These are phyloP conservation scores for Papilionanthe hybrid DNA, from an alignment of 116 monocot genomes.

Conservation along the genomic window DNA sequence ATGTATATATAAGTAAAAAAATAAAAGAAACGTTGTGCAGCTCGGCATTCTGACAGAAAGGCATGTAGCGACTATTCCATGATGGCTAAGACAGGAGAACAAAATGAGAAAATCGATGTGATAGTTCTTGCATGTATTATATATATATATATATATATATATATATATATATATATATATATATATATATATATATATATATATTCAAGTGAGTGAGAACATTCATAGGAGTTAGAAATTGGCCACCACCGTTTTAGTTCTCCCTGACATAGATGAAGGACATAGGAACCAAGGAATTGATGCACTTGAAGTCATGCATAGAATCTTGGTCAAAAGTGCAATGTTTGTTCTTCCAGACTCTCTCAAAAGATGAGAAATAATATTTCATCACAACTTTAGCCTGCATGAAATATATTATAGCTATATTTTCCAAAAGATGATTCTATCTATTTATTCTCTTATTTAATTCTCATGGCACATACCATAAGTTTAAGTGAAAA, in stretches of 20 bases:
- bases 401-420: not conserved
- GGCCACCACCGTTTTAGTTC: not conserved
- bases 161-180: not conserved
- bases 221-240: not conserved
- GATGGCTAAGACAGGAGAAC: not conserved
- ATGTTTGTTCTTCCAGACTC: conserved; percentile 7
- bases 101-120: conserved; percentile 2
- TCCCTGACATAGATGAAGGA: not conserved
- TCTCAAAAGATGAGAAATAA: conserved; percentile 10
- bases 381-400: conserved; percentile 5
- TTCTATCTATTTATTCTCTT: not conserved
- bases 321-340: conserved; percentile 11
- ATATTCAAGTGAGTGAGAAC: not conserved
- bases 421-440: not conserved
- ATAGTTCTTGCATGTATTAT: not conserved
- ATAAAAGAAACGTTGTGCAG: too few species aligned
- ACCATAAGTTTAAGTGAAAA: not conserved
- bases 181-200: not conserved
- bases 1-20: too few species aligned
- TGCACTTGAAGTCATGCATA: not conserved
- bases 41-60: not conserved
- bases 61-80: not conserved
- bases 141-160: not conserved
- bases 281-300: conserved; percentile 2
- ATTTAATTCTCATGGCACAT: not conserved